These are phyloP conservation scores for Diplotaxis tenuifolia DNA, from an alignment of 345 rosid genomes.

Conservation along the genomic window DNA sequence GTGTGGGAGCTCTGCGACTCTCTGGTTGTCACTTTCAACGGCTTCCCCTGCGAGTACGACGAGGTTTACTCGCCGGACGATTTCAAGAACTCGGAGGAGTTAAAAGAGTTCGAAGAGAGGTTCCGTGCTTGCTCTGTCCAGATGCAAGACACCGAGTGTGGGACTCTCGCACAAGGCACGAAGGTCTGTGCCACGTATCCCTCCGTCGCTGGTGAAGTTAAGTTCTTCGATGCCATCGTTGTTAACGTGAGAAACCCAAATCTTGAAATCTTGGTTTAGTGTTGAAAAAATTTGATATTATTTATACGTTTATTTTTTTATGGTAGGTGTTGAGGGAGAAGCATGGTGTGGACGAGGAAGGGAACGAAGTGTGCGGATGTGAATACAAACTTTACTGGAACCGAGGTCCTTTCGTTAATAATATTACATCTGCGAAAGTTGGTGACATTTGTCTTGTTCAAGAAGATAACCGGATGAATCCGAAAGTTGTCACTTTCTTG, in stretches of 20 bases:
- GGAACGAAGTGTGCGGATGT: conserved; percentile 24
- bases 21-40: conserved; percentile 24
- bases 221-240: conserved; percentile 29
- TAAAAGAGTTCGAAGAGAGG: conserved; percentile 27
- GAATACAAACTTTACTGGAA: conserved; percentile 23
- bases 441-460: conserved; percentile 33
- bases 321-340: conserved; percentile 19
- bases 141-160: conserved; percentile 29
- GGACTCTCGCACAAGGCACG: neutral
- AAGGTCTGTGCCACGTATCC: conserved; percentile 31
- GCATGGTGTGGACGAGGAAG: conserved; percentile 26
- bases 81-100: conserved; percentile 22
- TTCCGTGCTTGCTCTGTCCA: conserved; percentile 18
- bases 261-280: neutral
- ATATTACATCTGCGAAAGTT: conserved; percentile 20
- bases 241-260: conserved; percentile 10
- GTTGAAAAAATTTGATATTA: neutral
- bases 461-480: conserved; percentile 10
- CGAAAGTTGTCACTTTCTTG: conserved; percentile 21
- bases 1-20: conserved; percentile 14
- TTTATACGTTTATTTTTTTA: neutral
- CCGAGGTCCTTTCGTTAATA: conserved; percentile 17
- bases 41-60: conserved; percentile 20
- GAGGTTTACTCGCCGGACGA: conserved; percentile 18
- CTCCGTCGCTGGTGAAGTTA: conserved; percentile 27